phyloP scores from a whole-genome alignment of 2,329 filamentous ascomycete genomes.

The Colletotrichum spaethianum region DNA sequence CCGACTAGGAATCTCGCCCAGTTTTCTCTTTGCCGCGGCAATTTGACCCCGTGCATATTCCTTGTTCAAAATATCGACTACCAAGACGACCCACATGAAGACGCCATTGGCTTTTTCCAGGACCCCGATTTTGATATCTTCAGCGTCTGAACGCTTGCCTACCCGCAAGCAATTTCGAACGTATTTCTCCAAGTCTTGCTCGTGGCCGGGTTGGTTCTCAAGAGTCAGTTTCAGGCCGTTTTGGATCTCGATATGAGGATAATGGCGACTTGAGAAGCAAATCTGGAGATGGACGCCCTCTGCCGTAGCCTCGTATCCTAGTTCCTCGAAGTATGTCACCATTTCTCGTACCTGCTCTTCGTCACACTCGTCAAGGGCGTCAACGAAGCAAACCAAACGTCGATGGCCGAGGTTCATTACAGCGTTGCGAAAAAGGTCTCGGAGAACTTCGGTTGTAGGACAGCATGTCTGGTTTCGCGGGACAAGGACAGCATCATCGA shows the following conservation, averaged over 20 bases:
- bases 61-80: constrained; percentile 57
- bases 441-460: constrained; percentile 43
- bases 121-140: not conserved
- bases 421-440: constrained; percentile 44
- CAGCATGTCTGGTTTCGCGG: constrained; percentile 34
- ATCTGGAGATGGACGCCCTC: not conserved
- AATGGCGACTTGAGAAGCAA: constrained; percentile 31
- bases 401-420: constrained; percentile 36
- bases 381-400: constrained; percentile 42
- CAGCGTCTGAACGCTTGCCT: not conserved
- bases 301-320: not conserved
- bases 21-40: constrained; percentile 44
- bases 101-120: constrained; percentile 48
- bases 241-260: constrained; percentile 26
- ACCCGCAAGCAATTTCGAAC: constrained; percentile 45
- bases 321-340: constrained; percentile 13
- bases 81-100: constrained; percentile 61
- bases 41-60: constrained; percentile 49
- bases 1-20: constrained; percentile 52
- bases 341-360: constrained; percentile 19
- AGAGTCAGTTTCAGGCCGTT: constrained; percentile 43
- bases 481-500: constrained; percentile 1
- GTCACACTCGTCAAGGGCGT: constrained; percentile 40
- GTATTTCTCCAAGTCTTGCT: constrained; percentile 46
- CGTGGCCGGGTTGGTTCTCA: constrained; percentile 45